These are phyloP conservation scores for Solanum gracilifrons DNA, from an alignment of 257 asterid genomes.

Conservation along the genomic window DNA sequence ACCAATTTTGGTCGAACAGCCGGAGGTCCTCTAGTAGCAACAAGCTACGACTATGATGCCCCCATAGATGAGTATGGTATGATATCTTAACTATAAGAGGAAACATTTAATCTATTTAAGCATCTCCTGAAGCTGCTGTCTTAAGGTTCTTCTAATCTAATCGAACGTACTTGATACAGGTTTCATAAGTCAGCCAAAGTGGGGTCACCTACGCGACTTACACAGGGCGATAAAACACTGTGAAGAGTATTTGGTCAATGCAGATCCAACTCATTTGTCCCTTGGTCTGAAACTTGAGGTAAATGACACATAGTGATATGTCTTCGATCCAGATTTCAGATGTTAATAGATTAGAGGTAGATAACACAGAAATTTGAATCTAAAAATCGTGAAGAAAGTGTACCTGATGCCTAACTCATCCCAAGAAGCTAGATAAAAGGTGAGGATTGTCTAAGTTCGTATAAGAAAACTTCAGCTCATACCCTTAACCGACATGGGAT, in stretches of 20 bases:
- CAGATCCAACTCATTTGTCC: slow-evolving; percentile 41
- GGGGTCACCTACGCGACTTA: slow-evolving; percentile 76
- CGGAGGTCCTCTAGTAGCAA: slow-evolving; percentile 70
- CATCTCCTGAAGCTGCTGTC: background rate
- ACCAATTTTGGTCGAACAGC: slow-evolving; percentile 85
- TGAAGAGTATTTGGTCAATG: slow-evolving; percentile 56
- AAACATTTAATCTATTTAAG: background rate
- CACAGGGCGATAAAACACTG: slow-evolving; percentile 59
- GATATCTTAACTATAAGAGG: background rate
- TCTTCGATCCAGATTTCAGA: background rate
- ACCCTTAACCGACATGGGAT: background rate
- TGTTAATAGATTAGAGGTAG: background rate
- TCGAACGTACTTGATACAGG: slow-evolving; percentile 30
- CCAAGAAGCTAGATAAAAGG: background rate
- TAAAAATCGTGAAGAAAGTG: background rate
- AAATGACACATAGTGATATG: background rate
- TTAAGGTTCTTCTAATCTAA: background rate
- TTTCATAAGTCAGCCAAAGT: slow-evolving; percentile 56
- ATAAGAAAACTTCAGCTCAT: background rate
- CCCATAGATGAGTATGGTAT: slow-evolving; percentile 79
- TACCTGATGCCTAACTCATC: background rate
- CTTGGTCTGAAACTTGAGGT: slow-evolving; percentile 76
- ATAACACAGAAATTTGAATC: background rate
- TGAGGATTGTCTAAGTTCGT: background rate
- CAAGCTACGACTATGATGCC: slow-evolving; percentile 85